Percentiles rank a stretch among this genome's conserved stretches.
Evolutionary conservation across 2,329 filamentous ascomycete genomes (phyloP).

Genomic region (Fusarium redolens): DNA sequence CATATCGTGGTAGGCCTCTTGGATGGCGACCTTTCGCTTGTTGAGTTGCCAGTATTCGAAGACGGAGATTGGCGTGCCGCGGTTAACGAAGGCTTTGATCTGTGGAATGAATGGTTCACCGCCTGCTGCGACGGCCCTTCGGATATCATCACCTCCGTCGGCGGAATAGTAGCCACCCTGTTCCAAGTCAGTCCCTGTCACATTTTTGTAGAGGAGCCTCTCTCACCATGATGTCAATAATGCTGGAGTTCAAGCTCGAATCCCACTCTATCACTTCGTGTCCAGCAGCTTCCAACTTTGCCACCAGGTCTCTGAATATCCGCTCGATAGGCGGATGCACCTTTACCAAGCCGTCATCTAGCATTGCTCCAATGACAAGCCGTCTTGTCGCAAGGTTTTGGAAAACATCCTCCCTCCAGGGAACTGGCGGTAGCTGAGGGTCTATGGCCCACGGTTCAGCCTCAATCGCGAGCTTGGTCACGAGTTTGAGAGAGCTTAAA

Average conservation of each 20-base stretch:
- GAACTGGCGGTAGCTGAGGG: neutral
- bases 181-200: rapidly evolving
- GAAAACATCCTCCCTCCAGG: neutral
- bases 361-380: neutral
- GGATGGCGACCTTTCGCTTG: neutral
- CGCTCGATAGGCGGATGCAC: neutral
- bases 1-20: neutral
- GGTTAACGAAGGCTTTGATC: neutral
- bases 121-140: neutral
- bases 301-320: neutral
- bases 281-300: neutral
- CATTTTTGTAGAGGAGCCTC: rapidly evolving
- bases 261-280: neutral
- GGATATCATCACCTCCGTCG: neutral
- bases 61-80: neutral
- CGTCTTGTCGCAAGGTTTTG: rapidly evolving
- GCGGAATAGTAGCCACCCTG: neutral
- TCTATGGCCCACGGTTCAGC: neutral
- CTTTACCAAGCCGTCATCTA: neutral
- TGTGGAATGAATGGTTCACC: neutral
- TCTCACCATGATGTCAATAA: neutral
- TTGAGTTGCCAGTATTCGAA: constrained; percentile 1
- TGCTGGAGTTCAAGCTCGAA: neutral
- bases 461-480: neutral
- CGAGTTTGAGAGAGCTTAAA: neutral